Conservation (phyloP, 1,139 yeast species). For the Suhomyces atakaporum region DNA sequence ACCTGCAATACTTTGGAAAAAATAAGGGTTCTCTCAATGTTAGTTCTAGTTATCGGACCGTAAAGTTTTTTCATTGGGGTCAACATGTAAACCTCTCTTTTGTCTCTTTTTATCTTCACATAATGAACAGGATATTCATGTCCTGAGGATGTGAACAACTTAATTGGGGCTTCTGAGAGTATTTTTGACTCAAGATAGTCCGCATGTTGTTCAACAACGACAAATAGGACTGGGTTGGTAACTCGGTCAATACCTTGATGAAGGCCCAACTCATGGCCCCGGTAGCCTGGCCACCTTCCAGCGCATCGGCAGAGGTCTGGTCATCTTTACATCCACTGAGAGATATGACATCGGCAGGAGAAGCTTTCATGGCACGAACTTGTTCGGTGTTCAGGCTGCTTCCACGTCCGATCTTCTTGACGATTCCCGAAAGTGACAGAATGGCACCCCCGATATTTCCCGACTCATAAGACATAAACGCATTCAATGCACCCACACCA, state of each 20-base stretch:
- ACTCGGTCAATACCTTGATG: slow-evolving; percentile 63
- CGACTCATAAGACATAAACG: slow-evolving; percentile 69
- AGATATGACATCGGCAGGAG: slow-evolving; percentile 86
- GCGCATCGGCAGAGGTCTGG: slow-evolving; percentile 80
- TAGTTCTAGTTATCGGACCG: too few species aligned
- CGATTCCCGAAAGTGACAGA: slow-evolving; percentile 46
- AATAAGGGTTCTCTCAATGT: too few species aligned
- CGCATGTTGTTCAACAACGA: slow-evolving; percentile 83
- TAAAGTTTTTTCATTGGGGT: too few species aligned
- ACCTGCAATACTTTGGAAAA: too few species aligned
- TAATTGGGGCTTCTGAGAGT: slow-evolving; percentile 87
- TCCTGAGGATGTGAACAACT: slow-evolving; percentile 85
- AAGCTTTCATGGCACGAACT: slow-evolving; percentile 57
- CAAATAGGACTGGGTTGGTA: slow-evolving; percentile 75
- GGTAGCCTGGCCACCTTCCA: slow-evolving; percentile 73
- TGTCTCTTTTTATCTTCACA: slow-evolving; percentile 11
- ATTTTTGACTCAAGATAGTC: slow-evolving; percentile 63
- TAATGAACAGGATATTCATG: slow-evolving; percentile 45
- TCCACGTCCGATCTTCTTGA: slow-evolving; percentile 42
- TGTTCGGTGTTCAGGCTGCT: slow-evolving; percentile 31
- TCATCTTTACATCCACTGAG: slow-evolving; percentile 91
- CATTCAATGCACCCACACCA: slow-evolving; percentile 71
- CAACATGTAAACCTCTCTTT: too few species aligned
- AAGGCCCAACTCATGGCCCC: slow-evolving; percentile 97
- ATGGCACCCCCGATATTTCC: slow-evolving; percentile 65